phyloP scores from a whole-genome alignment of 805 yeast species.

The Naumovozyma castellii region DNA sequence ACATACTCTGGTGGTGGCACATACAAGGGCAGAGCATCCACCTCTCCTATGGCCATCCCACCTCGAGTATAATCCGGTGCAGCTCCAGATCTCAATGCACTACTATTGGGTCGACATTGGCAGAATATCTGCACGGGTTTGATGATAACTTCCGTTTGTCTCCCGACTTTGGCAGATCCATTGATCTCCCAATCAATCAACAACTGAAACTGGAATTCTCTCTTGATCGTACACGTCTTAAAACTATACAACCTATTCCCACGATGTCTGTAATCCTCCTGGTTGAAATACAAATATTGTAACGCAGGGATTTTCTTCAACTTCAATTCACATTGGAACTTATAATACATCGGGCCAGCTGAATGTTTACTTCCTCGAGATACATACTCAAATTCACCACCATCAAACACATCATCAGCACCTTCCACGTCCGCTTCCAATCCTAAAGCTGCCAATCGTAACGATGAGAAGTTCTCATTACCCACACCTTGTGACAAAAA shows the following conservation, averaged over 20 bases:
- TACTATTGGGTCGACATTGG: slow-evolving; percentile 6
- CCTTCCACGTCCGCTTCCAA: background rate
- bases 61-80: background rate
- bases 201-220: slow-evolving; percentile 23
- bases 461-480: slow-evolving; percentile 23
- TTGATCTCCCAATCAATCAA: slow-evolving; percentile 21
- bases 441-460: slow-evolving; percentile 16
- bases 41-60: background rate
- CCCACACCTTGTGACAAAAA: slow-evolving; percentile 25
- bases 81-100: background rate
- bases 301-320: slow-evolving; percentile 17
- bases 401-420: slow-evolving; percentile 2
- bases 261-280: slow-evolving; percentile 27
- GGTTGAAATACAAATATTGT: slow-evolving; percentile 20
- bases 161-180: slow-evolving; percentile 3
- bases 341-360: slow-evolving; percentile 1
- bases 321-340: slow-evolving; percentile 16
- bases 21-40: slow-evolving; percentile 19
- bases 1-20: slow-evolving; percentile 22
- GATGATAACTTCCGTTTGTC: slow-evolving; percentile 21
- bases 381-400: slow-evolving; percentile 2
- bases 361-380: too few species aligned
- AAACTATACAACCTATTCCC: slow-evolving; percentile 28
- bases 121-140: slow-evolving; percentile 18
- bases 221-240: slow-evolving; percentile 22